Conservation (phyloP, 2,329 filamentous ascomycete genomes). For the Chalaropsis ovoidea region DNA sequence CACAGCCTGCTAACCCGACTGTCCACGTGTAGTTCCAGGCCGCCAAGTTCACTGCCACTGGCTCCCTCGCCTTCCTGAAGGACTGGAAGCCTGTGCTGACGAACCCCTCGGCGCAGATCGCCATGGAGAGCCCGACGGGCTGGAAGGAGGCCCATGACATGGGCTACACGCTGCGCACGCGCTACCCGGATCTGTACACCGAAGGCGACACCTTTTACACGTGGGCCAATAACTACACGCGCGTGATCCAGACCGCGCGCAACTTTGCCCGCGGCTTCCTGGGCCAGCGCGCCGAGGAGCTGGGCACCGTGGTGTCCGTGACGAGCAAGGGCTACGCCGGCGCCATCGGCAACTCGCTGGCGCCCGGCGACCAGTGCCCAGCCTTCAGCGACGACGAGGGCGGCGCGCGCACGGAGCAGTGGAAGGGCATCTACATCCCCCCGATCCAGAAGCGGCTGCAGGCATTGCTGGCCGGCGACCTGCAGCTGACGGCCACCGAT, state of each 20-base stretch:
- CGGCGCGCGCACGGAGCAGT: conserved; percentile 38
- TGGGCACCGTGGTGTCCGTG: conserved; percentile 49
- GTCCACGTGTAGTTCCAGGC: conserved; percentile 39
- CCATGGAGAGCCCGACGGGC: conserved; percentile 50
- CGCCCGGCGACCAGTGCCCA: conserved; percentile 53
- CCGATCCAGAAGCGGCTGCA: conserved; percentile 47
- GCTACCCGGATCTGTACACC: conserved; percentile 42
- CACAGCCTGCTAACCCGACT: not conserved
- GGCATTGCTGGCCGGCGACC: conserved; percentile 41
- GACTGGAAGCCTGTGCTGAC: conserved; percentile 49
- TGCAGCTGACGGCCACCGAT: conserved; percentile 46
- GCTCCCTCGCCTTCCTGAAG: conserved; percentile 46
- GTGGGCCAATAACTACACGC: conserved; percentile 57
- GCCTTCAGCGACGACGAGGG: conserved; percentile 47
- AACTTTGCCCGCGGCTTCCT: conserved; percentile 53
- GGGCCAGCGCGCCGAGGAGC: conserved; percentile 43
- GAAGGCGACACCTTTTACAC: conserved; percentile 45
- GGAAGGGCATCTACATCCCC: conserved; percentile 45
- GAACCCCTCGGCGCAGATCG: conserved; percentile 46
- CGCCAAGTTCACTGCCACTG: conserved; percentile 43
- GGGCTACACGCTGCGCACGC: conserved; percentile 43
- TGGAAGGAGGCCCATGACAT: conserved; percentile 51
- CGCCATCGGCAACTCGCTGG: conserved; percentile 52
- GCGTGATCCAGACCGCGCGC: conserved; percentile 52
- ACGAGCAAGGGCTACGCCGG: conserved; percentile 43